Evolutionary conservation across 2,329 filamentous ascomycete genomes (phyloP).

Genomic region (Colletotrichum sidae): DNA sequence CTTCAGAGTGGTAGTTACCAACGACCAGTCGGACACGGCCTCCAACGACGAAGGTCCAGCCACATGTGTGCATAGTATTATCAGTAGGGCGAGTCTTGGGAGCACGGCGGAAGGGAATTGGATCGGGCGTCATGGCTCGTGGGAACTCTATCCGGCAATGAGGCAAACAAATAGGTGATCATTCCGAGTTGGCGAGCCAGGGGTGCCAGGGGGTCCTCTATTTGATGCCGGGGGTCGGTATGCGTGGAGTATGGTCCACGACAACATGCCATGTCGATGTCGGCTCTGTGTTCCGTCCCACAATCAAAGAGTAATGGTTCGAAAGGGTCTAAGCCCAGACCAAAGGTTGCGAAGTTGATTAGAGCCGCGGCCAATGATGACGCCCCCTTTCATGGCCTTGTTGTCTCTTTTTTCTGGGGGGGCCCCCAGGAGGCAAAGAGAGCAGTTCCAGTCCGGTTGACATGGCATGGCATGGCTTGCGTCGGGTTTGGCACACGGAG

Average conservation of each 20-base stretch:
- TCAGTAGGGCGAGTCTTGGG: no score
- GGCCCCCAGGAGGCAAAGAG: constrained; percentile 20
- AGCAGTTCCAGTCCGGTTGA: neutral
- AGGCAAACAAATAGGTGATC: constrained; percentile 25
- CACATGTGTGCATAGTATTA: no score
- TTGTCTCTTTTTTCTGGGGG: constrained; percentile 10
- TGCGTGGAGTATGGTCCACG: no score
- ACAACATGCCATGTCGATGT: no score
- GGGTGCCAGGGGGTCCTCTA: constrained; percentile 1
- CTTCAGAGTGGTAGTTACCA: no score
- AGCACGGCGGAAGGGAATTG: neutral
- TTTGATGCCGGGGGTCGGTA: constrained; percentile 21
- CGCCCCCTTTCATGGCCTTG: neutral
- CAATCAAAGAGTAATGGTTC: neutral
- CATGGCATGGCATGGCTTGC: neutral
- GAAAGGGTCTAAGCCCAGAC: neutral
- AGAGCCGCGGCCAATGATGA: neutral
- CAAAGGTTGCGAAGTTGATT: no score
- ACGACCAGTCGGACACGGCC: neutral
- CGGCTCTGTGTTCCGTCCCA: neutral
- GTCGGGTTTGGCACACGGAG: neutral
- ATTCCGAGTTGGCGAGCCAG: constrained; percentile 25
- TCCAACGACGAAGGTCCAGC: neutral
- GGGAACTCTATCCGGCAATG: constrained; percentile 21
- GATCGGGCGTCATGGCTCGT: constrained; percentile 24